These are phyloP conservation scores for Alloascoidea africana DNA, from an alignment of 805 yeast species.

Conservation along the genomic window DNA sequence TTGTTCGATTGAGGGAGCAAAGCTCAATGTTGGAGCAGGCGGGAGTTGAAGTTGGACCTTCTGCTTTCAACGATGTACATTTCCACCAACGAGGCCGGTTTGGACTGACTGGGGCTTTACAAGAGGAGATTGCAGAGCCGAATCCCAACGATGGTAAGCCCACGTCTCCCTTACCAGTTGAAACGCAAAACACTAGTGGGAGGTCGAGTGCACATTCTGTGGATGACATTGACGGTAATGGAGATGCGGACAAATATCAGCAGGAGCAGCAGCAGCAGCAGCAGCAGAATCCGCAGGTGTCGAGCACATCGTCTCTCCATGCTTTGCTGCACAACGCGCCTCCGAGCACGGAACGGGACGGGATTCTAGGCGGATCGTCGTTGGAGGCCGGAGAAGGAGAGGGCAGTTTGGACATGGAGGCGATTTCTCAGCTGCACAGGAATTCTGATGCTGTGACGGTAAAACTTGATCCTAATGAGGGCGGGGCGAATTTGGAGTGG, in stretches of 20 bases:
- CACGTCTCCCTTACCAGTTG: no score
- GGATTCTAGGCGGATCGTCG: neutral
- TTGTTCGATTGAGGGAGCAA: slow-evolving; percentile 7
- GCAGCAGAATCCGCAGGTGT: neutral
- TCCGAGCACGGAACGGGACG: neutral
- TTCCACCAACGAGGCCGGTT: neutral
- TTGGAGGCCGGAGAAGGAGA: no score
- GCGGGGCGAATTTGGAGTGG: slow-evolving; percentile 1
- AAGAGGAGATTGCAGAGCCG: neutral
- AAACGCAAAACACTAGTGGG: neutral
- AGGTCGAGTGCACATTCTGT: neutral
- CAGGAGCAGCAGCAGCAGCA: neutral
- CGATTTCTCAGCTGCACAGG: neutral
- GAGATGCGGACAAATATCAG: neutral
- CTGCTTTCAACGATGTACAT: neutral
- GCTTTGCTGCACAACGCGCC: neutral
- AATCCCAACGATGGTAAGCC: neutral
- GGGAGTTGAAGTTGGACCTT: neutral
- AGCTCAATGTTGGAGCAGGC: neutral
- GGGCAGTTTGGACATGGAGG: no score
- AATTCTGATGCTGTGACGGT: neutral
- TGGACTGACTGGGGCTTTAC: neutral
- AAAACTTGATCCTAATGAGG: neutral
- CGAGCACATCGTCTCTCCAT: neutral
- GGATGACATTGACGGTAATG: neutral